A percentile compares a stretch with the other conserved stretches of the same genome.
Conservation (phyloP, 2,329 filamentous ascomycete species). For the Pleoardoris graminearum region DNA sequence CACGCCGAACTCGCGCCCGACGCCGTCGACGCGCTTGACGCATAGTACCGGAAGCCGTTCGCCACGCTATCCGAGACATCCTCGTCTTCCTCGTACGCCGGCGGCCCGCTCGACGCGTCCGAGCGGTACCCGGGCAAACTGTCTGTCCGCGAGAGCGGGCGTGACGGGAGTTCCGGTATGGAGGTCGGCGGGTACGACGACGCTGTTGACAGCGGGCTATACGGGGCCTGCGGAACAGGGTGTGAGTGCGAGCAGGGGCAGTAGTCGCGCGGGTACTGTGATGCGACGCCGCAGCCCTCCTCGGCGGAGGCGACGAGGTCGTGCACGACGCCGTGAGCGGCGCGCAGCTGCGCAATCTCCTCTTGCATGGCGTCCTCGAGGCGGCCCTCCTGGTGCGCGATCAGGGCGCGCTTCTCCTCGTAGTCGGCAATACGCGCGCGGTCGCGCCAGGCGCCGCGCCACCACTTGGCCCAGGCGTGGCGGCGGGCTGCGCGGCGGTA, state of each 20-base stretch:
- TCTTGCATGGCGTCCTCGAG: slow-evolving; percentile 50
- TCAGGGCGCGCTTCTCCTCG: slow-evolving; percentile 57
- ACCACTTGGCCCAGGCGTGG: slow-evolving; percentile 56
- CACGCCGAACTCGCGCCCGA: slow-evolving; percentile 29
- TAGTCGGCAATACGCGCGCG: slow-evolving; percentile 47
- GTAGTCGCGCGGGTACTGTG: slow-evolving; percentile 17
- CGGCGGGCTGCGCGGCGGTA: slow-evolving; percentile 59
- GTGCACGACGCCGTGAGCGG: slow-evolving; percentile 58
- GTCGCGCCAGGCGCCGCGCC: slow-evolving; percentile 46
- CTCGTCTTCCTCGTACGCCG: slow-evolving; percentile 48
- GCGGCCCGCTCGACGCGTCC: slow-evolving; percentile 42
- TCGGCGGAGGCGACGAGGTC: slow-evolving; percentile 49
- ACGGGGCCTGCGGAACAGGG: slow-evolving; percentile 17
- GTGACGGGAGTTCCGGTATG: slow-evolving; percentile 39
- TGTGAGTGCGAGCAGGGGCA: slow-evolving; percentile 23
- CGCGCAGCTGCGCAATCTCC: slow-evolving; percentile 55
- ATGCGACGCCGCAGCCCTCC: slow-evolving; percentile 36
- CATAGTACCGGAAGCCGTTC: slow-evolving; percentile 50
- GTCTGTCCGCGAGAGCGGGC: slow-evolving; percentile 42
- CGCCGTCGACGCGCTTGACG: slow-evolving; percentile 26
- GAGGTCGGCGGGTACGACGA: slow-evolving; percentile 37
- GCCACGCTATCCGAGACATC: slow-evolving; percentile 45
- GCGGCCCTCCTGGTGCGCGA: slow-evolving; percentile 52
- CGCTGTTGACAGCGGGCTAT: slow-evolving; percentile 33
- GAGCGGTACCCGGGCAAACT: slow-evolving; percentile 53